Percentiles rank a stretch among this genome's conserved stretches.
phyloP scores from a whole-genome alignment of 1,139 yeast species.

The Debaryomyces subglobosus region DNA sequence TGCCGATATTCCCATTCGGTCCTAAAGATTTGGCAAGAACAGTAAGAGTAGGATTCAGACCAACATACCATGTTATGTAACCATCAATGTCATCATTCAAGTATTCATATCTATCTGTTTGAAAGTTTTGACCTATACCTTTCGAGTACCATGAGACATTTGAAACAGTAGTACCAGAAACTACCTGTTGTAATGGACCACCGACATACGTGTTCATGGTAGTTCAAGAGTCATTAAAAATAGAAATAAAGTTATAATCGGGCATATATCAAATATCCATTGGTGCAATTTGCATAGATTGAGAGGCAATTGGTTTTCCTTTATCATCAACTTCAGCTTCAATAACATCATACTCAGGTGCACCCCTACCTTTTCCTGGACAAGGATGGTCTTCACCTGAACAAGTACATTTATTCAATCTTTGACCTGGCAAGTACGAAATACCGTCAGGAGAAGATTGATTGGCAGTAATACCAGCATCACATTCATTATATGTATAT shows the following conservation, averaged over 20 bases:
- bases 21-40: slow-evolving; percentile 64
- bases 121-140: slow-evolving; percentile 56
- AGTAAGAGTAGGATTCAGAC: slow-evolving; percentile 66
- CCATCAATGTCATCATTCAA: slow-evolving; percentile 67
- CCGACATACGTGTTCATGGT: slow-evolving; percentile 78
- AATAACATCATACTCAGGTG: slow-evolving; percentile 84
- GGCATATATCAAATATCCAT: slow-evolving; percentile 86
- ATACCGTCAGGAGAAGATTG: slow-evolving; percentile 84
- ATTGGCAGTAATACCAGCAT: slow-evolving; percentile 88
- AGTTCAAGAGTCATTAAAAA: slow-evolving; percentile 63
- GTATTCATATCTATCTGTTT: slow-evolving; percentile 78
- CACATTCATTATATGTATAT: slow-evolving; percentile 76
- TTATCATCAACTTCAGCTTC: slow-evolving; percentile 76
- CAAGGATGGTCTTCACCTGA: slow-evolving; percentile 79
- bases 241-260: slow-evolving; percentile 69
- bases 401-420: slow-evolving; percentile 70
- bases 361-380: slow-evolving; percentile 80
- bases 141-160: slow-evolving; percentile 77
- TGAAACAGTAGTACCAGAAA: slow-evolving; percentile 71
- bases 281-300: slow-evolving; percentile 83
- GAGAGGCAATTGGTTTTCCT: slow-evolving; percentile 71
- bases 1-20: slow-evolving; percentile 82
- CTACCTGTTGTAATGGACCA: slow-evolving; percentile 85
- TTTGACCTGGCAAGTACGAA: slow-evolving; percentile 78
- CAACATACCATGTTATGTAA: slow-evolving; percentile 82